A percentile compares a stretch with the other conserved stretches of the same genome.
phyloP scores from a whole-genome alignment of 305 asterid genomes.

The Plantago rigida region DNA sequence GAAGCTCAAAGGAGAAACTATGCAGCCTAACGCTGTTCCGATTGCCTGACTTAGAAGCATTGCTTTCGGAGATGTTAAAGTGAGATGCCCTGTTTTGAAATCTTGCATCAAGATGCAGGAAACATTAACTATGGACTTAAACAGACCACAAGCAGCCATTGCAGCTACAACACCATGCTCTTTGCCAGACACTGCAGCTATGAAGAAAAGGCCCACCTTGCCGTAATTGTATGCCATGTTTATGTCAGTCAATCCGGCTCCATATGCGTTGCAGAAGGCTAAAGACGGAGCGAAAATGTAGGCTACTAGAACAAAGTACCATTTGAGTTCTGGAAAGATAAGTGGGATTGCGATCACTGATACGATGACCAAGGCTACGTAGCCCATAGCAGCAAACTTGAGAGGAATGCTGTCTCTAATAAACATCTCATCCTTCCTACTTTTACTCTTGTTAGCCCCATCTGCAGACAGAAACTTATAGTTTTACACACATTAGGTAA shows the following conservation, averaged over 20 bases:
- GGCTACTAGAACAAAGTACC: slow-evolving; percentile 61
- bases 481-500: neutral
- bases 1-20: slow-evolving; percentile 52
- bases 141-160: slow-evolving; percentile 58
- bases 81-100: slow-evolving; percentile 64
- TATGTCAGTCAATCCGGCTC: slow-evolving; percentile 71
- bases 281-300: slow-evolving; percentile 60
- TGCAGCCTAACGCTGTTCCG: slow-evolving; percentile 65
- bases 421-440: slow-evolving; percentile 40
- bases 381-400: slow-evolving; percentile 51
- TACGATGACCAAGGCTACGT: slow-evolving; percentile 35
- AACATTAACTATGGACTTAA: slow-evolving; percentile 55
- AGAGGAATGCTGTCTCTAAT: slow-evolving; percentile 50
- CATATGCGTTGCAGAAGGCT: slow-evolving; percentile 82
- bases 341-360: slow-evolving; percentile 48
- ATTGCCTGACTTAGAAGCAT: slow-evolving; percentile 67
- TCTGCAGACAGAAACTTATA: slow-evolving; percentile 17
- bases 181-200: slow-evolving; percentile 67
- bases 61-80: slow-evolving; percentile 54
- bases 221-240: slow-evolving; percentile 82
- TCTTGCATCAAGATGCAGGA: slow-evolving; percentile 71
- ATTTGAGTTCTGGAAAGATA: slow-evolving; percentile 55
- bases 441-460: slow-evolving; percentile 21
- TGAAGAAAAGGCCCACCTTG: slow-evolving; percentile 61
- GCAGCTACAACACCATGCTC: slow-evolving; percentile 67